Percentiles rank a stretch among this genome's conserved stretches.
phyloP scores from a whole-genome alignment of 352 stramenopile genomes.

The Detonula confervacea region DNA sequence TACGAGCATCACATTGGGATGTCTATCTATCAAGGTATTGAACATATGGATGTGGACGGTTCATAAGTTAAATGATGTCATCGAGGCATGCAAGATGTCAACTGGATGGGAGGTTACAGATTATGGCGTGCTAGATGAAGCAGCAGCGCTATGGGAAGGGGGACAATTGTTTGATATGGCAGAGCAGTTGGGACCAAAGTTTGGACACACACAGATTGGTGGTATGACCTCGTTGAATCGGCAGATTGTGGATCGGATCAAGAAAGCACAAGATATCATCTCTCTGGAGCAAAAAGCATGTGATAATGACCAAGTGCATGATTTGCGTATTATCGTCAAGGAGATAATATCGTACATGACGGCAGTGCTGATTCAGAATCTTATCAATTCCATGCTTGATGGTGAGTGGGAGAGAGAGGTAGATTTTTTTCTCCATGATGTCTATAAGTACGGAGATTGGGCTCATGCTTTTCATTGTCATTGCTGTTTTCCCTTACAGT shows the following conservation, averaged over 20 bases:
- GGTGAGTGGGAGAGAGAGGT: constrained; percentile 22
- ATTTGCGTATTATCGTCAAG: constrained; percentile 61
- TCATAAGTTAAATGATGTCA: constrained; percentile 66
- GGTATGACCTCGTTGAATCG: constrained; percentile 58
- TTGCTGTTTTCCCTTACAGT: constrained; percentile 37
- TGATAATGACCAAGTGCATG: constrained; percentile 24
- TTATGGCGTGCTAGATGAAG: constrained; percentile 50
- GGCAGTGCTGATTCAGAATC: constrained; percentile 59
- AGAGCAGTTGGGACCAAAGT: constrained; percentile 54
- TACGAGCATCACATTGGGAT: constrained; percentile 51
- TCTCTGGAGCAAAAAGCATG: constrained; percentile 37
- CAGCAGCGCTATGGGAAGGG: constrained; percentile 53
- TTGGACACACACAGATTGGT: constrained; percentile 32
- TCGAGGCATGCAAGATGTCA: constrained; percentile 54
- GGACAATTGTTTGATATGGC: constrained; percentile 53
- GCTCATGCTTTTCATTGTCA: constrained; percentile 47
- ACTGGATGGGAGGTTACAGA: constrained; percentile 35
- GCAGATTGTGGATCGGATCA: constrained; percentile 60
- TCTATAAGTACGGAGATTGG: constrained; percentile 40
- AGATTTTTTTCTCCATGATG: constrained; percentile 44
- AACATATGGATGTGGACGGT: constrained; percentile 81
- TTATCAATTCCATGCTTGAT: constrained; percentile 61
- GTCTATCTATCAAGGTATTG: constrained; percentile 56
- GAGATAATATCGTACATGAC: constrained; percentile 65
- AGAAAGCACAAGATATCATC: constrained; percentile 40